Evolutionary conservation across 2,329 filamentous ascomycete species (phyloP), one percentile per base, ranked within the genome.

Genomic region (Neonectria sp.): DNA sequence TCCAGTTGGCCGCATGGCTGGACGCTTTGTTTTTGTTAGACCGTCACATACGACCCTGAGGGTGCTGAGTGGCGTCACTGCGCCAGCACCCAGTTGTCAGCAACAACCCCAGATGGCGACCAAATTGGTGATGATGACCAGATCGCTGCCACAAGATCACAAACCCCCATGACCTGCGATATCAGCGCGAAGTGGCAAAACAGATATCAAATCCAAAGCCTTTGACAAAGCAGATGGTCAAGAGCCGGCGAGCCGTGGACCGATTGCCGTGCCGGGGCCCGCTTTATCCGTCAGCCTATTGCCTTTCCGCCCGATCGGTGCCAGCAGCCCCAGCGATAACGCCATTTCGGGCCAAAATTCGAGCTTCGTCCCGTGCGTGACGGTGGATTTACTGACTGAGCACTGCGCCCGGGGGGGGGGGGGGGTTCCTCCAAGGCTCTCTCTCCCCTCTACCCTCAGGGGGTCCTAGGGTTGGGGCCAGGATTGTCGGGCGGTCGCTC

Each of bases 281-380:
- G 68, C 72, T 71, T 71, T 67, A 73, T 55, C 62, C 66, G 59
- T 56, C 64, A 72, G 64, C 53, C 55, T 62, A 66, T 60, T 37
- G 62, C 37, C 53, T 68, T 65, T 68, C 70, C 70, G 65, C 43
- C 67, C 71, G 72, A 76, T 76, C 72, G 69, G 72, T 65, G 66
- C 55, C 46, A 68, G 63, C 72, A 67, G 71, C 63, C 62, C 55
- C 43, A 68, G 65, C 70, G 73, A 76, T 75, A 75, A 75, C 73
- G 73, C 73, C 73, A 75, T 75, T 68, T 66, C 27, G 35, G 68
- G 25, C 55, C 51, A 52, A 71, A 73, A 75, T 75, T 76, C 51
- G 65, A 76, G 66, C 75, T 67, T 65, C 61, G 12, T 63, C 61
- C 58, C 57, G 71, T 74, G 68, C 63, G 65, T 29, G 46, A 53